Evolutionary conservation across 1,284 basidiomycete genomes (phyloP), one percentile per base, ranked within the genome.

Genomic region (Mycosarcoma mackinlayi): DNA sequence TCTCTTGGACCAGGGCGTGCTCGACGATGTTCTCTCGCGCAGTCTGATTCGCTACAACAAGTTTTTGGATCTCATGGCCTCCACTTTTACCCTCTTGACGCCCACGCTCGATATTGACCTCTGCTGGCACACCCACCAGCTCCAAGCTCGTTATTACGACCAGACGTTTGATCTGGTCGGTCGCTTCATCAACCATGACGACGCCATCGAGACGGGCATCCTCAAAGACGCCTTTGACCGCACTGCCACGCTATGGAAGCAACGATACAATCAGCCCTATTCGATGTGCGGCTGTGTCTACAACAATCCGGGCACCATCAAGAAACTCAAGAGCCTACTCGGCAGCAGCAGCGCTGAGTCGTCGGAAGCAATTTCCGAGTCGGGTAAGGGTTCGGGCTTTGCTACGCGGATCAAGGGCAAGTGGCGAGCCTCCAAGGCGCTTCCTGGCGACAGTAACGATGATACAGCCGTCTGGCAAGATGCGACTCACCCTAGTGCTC

Each of bases 81-180:
- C 25, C 4, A 42, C 39, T 16, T 30, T 40, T 31, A 48, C 48
- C 4, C 37, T 73, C 31, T 58, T 75, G 11, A 61, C 63, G 33
- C 77, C 75, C 1, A 77, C 75, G 7, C 44, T 79, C 21, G 77
- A 79, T 33, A 77, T 79, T 28, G 77, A 79, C 46, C 67, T 79
- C 11, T 49, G 38, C 39, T 79, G 75, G 73, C 77, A 79, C 38
- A 77, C 77, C 3, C 77, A 79, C 37, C 64, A 70, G 50, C 69
- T 79, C 11, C 40, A 52, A 14, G 38, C 45, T 1, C 23, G 34
- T 5, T 79, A 77, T 48, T 55, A 61, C 40, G 44, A 56, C 9
- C 67, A 77, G 23, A 61, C 51, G 6, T 54, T 64, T 24, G 21
- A n/a, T n/a, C 44, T 53, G n/a, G 52, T 74, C 25, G 75, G 70